Base-by-base conservation (phyloP, 2,329 filamentous ascomycete species). In the Botrytis paeoniae region DNA sequence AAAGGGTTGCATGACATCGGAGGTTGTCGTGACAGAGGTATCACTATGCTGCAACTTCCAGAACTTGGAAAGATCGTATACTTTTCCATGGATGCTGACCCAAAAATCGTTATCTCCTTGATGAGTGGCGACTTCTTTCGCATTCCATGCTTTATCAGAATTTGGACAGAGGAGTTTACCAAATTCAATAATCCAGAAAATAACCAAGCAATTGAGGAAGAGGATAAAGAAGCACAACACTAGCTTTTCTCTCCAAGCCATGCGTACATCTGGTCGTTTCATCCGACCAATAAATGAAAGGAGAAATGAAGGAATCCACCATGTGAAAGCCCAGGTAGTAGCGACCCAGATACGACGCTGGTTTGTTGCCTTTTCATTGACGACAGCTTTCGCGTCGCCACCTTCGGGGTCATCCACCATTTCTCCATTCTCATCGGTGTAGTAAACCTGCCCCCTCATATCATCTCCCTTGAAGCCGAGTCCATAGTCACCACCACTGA, bases 161-260 rank as follows among this genome's bases (percentile, higher is more conserved):
- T 97, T 95, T 22, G 96, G 96, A 80, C 96, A 99, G 4, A 98
- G 85, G 1, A 99, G 82, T 72, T 88, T 89, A 48, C 95, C 95
- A 78, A 99, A 96, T 57, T 84, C 89, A 75, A 98, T 88, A 78
- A 99, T 98, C 88, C 94, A 97, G 84, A 99, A 99, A 73, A 98
- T 86, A 75, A 99, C 89, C 41, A 89, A 80, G 57, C 81, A 94
- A 82, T 99, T 99, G 77, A 97, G 83, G 20, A 99, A 78, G 43
- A 93, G 81, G 77, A 99, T 98, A 70, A 97, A 79, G 73, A 93
- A 85, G 64, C 95, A 90, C 18, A 99, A 85, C 0, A 96, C 92
- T 18, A 99, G 69, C 83, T 99, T 99, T 80, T 99, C 96, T 82
- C 96, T 89, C 96, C 96, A 99, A 0, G 96, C 96, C 89, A 98